Conservation (phyloP, 176 grass and related monocot genomes). For the Eremochloa ophiuroides region DNA sequence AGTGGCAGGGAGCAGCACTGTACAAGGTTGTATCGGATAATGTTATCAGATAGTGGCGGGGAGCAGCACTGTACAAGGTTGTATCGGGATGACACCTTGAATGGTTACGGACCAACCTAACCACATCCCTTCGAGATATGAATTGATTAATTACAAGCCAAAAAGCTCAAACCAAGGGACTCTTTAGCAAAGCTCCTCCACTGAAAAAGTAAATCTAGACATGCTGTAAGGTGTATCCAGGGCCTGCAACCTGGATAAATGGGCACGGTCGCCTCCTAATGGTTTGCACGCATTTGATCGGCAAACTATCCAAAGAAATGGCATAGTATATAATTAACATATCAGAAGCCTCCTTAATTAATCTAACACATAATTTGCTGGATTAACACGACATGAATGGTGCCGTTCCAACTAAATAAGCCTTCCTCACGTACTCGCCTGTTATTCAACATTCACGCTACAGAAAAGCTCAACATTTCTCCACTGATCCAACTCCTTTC, state of each 20-base stretch:
- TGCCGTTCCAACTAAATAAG: not conserved
- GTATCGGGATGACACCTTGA: too few species aligned
- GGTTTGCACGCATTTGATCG: not conserved
- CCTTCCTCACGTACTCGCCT: not conserved
- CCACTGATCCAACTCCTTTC: not conserved
- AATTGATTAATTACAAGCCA: too few species aligned
- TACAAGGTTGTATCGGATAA: too few species aligned
- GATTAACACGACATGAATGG: not conserved
- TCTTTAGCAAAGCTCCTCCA: too few species aligned
- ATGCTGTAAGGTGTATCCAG: not conserved
- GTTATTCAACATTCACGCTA: conserved; percentile 1
- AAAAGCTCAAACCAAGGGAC: too few species aligned
- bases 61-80: too few species aligned
- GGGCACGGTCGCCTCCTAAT: not conserved
- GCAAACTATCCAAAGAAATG: not conserved
- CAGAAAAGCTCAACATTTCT: conserved; percentile 7
- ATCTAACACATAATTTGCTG: not conserved
- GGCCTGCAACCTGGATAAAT: not conserved
- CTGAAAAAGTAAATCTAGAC: too few species aligned
- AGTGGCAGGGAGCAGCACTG: too few species aligned
- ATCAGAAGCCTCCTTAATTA: not conserved
- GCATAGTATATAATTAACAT: not conserved
- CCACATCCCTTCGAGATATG: too few species aligned
- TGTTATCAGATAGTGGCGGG: too few species aligned
- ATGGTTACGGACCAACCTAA: too few species aligned